Evolutionary conservation across 495 filamentous ascomycete species (phyloP).

Genomic region (Zalerion maritima): DNA sequence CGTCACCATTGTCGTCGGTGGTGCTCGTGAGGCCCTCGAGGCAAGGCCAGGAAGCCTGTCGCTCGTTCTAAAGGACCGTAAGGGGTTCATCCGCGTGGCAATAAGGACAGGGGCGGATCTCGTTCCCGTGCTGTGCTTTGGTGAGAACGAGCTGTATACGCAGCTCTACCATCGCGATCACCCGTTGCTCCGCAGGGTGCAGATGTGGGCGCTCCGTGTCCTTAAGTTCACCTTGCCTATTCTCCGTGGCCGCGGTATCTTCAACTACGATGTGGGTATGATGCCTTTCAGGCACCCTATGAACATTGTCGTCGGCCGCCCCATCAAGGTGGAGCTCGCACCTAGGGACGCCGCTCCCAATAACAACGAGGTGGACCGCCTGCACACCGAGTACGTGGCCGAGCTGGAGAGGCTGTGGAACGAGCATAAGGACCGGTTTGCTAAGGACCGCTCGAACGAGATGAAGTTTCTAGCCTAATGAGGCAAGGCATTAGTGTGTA

Average conservation of each 20-base stretch:
- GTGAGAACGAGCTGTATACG: conserved; percentile 92
- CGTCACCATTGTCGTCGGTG: conserved; percentile 91
- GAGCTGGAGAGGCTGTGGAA: conserved; percentile 80
- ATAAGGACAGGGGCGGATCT: conserved; percentile 81
- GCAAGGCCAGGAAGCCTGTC: conserved; percentile 59
- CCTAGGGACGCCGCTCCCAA: conserved; percentile 45
- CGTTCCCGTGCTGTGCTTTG: conserved; percentile 82
- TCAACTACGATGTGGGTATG: conserved; percentile 93
- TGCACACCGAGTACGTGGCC: conserved; percentile 63
- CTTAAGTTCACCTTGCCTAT: conserved; percentile 90
- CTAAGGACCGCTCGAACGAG: conserved; percentile 53
- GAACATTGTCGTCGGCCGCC: conserved; percentile 75
- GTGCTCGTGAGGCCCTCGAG: conserved; percentile 80
- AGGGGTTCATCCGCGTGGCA: conserved; percentile 88
- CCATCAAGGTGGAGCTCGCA: conserved; percentile 58
- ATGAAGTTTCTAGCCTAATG: conserved; percentile 61
- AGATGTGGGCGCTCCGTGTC: conserved; percentile 65
- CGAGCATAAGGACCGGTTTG: conserved; percentile 75
- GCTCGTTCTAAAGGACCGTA: conserved; percentile 65
- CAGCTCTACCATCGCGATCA: conserved; percentile 59
- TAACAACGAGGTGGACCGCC: conserved; percentile 57
- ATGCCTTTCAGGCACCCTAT: conserved; percentile 84
- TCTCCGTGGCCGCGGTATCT: conserved; percentile 80
- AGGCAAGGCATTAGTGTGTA: too few relatives aligned
- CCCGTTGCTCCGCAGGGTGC: conserved; percentile 57